Conservation (phyloP, 2,329 filamentous ascomycete species). For the Cytospora chrysosperma region DNA sequence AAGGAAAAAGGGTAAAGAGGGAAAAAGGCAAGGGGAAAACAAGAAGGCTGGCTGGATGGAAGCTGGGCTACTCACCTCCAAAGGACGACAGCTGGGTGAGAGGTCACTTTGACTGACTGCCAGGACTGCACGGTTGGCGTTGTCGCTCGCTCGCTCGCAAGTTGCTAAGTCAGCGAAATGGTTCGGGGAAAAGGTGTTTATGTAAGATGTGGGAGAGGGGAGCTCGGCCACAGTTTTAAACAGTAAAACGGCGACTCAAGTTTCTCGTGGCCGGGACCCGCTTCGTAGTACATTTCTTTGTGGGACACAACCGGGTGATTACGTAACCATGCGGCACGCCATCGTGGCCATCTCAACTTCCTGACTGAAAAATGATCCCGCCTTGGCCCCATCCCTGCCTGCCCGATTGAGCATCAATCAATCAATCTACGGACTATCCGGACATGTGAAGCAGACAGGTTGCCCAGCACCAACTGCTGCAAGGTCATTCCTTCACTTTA, state of each 20-base stretch:
- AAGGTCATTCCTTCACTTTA: no score
- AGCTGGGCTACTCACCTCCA: slow-evolving; percentile 18
- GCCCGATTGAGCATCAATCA: background rate
- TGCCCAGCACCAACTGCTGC: no score
- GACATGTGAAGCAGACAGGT: background rate
- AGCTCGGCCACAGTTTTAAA: slow-evolving; percentile 15
- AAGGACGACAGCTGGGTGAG: slow-evolving; percentile 14
- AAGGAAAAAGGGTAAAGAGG: no score
- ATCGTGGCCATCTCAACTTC: background rate
- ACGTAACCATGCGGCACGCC: slow-evolving; percentile 15
- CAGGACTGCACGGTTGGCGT: slow-evolving; percentile 8
- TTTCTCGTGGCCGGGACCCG: background rate
- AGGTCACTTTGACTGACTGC: slow-evolving; percentile 6
- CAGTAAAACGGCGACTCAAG: background rate
- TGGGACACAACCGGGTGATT: background rate
- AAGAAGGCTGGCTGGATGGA: background rate
- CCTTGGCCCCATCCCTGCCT: background rate
- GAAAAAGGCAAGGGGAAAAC: no score
- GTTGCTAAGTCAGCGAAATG: slow-evolving; percentile 25
- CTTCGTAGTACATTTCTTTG: background rate
- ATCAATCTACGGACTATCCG: background rate
- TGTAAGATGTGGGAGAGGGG: slow-evolving; percentile 21
- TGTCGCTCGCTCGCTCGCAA: slow-evolving; percentile 11
- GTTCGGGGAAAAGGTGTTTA: slow-evolving; percentile 22
- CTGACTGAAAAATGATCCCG: no score